These are phyloP conservation scores for Torulaspora indica DNA, from an alignment of 805 yeast species.

Conservation along the genomic window DNA sequence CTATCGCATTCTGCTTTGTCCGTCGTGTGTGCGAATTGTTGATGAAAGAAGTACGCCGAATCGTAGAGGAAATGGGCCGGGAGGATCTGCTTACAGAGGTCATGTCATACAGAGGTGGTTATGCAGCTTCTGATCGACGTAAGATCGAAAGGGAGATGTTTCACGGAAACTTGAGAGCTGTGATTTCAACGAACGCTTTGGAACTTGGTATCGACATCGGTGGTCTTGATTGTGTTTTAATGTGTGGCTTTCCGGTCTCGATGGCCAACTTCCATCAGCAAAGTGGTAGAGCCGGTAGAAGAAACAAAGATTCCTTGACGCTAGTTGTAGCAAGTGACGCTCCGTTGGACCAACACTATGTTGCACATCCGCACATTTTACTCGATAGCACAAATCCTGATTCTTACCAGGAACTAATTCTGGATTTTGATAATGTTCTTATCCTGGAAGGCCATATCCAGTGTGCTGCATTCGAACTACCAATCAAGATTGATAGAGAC, in stretches of 20 bases:
- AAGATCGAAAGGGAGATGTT: conserved; percentile 88
- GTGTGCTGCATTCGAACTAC: conserved; percentile 88
- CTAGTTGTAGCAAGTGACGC: conserved; percentile 75
- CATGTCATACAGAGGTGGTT: conserved; percentile 95
- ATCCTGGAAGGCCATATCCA: conserved; percentile 81
- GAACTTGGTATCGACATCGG: conserved; percentile 96
- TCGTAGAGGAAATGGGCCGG: conserved; percentile 43
- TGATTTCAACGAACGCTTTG: conserved; percentile 90
- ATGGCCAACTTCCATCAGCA: conserved; percentile 89
- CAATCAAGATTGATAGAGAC: conserved; percentile 55
- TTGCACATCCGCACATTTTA: conserved; percentile 44
- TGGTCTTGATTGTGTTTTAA: conserved; percentile 81
- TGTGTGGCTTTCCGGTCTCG: conserved; percentile 90
- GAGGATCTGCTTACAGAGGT: conserved; percentile 53
- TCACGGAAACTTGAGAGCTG: conserved; percentile 75
- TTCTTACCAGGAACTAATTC: conserved; percentile 53
- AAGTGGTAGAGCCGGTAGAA: conserved; percentile 94
- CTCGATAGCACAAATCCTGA: conserved; percentile 43
- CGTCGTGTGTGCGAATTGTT: conserved; percentile 80
- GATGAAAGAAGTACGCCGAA: conserved; percentile 74
- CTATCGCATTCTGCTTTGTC: conserved; percentile 86
- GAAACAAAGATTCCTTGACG: conserved; percentile 78
- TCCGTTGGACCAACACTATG: conserved; percentile 83
- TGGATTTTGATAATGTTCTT: conserved; percentile 57
- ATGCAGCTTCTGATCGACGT: conserved; percentile 79